Base-by-base conservation (phyloP, 1,139 yeast species). In the Candida glucosophila region DNA sequence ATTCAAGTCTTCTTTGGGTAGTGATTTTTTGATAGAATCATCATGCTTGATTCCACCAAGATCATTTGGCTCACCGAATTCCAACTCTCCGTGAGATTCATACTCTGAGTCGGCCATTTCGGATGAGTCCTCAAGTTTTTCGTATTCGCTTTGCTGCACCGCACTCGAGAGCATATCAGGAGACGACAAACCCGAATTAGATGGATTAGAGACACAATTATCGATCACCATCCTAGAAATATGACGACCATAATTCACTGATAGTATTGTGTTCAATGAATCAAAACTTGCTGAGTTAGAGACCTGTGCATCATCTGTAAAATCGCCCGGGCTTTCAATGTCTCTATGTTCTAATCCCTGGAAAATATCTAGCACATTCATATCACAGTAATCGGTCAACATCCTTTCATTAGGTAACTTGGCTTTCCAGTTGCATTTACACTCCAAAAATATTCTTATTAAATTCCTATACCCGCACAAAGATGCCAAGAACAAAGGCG, bases 401-500 rank as follows among this genome's bases (percentile, higher is more conserved):
- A 55, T 43, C 64, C 80, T 55, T 14, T 81, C 83, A 39, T 69
- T 70, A 20, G 65, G 55, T 20, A 81, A 66, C 37, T 60, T 71
- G 41, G 68, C 52, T 35, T 68, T 64, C 37, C 75, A 61, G 40
- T 74, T 77, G 1, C 92, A 83, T 39, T 69, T 74, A 48, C 80
- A 76, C 22, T 66, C 72, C 22, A 77, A 49, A 37, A 79, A 62
- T 26, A 75, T 51, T 26, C 64, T 56, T 32, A 77, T 75, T 32
- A 77, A 60, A 23, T 69, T 72, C 24, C 81, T 57, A 43, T 78
- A 71, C 10, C 95, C 95, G 37, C 68, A 61, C 41, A 86, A 53
- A 13, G 88, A 73, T 0, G 96, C 95, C 45, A 80, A 75, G 51
- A 86, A 95, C 30, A 90, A 59, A 8, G 97, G 93, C 0, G 95